These are phyloP conservation scores for Zangia roseola DNA, from an alignment of 768 basidiomycete genomes.

Conservation along the genomic window DNA sequence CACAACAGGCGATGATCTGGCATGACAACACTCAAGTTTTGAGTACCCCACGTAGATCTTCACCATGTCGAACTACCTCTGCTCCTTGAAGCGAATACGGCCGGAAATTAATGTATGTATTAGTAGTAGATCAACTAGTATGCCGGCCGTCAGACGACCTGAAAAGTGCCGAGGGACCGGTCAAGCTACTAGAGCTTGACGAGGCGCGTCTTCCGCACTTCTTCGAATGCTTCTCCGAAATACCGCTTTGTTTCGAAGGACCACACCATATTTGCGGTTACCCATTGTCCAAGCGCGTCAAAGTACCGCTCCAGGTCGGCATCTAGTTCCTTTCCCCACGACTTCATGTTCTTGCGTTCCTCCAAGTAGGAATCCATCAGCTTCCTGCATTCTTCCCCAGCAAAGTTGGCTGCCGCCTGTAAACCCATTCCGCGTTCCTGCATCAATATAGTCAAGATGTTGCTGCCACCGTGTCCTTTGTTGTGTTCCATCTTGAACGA, in stretches of 20 bases:
- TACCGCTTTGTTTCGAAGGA: constrained; percentile 69
- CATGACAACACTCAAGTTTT: constrained; percentile 4
- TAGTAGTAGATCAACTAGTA: constrained; percentile 9
- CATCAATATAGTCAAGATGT: constrained; percentile 70
- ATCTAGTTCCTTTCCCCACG: constrained; percentile 49
- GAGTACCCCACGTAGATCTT: constrained; percentile 13
- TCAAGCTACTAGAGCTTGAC: constrained; percentile 13
- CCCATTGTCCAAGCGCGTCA: constrained; percentile 57
- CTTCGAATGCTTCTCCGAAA: constrained; percentile 55
- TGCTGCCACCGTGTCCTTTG: constrained; percentile 62
- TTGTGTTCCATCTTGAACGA: constrained; percentile 75
- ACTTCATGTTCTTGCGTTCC: constrained; percentile 46
- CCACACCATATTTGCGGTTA: constrained; percentile 66
- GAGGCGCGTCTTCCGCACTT: constrained; percentile 50
- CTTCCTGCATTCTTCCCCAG: constrained; percentile 48
- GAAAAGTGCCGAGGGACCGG: constrained; percentile 1
- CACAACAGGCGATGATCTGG: not conserved
- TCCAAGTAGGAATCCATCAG: constrained; percentile 51
- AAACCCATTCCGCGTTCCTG: constrained; percentile 48
- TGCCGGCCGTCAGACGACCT: not conserved
- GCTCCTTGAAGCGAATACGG: constrained; percentile 3
- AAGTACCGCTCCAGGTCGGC: constrained; percentile 51
- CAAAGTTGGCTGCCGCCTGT: constrained; percentile 58
- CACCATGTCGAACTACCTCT: constrained; percentile 3
- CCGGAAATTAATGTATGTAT: constrained; percentile 12